These are phyloP conservation scores for Volutella citrinella DNA, from an alignment of 2,329 filamentous ascomycete species.

Conservation along the genomic window DNA sequence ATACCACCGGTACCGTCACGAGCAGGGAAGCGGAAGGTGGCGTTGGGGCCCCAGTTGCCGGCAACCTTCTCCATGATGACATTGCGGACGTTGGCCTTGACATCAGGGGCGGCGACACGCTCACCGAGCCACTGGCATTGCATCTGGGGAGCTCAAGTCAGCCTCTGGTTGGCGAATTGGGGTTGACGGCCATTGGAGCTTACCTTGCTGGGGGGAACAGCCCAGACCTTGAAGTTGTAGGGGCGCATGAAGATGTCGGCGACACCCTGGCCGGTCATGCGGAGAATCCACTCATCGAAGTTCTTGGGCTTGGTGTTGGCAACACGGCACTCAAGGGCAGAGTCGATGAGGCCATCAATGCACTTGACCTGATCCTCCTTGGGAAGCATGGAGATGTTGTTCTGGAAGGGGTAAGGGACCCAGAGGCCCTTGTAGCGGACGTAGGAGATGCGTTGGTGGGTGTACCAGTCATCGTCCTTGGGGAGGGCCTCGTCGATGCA, in stretches of 20 bases:
- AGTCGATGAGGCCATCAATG: slow-evolving; percentile 94
- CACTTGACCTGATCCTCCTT: slow-evolving; percentile 96
- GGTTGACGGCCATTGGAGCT: slow-evolving; percentile 4
- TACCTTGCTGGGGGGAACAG: slow-evolving; percentile 95
- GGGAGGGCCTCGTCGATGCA: slow-evolving; percentile 96
- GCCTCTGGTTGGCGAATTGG: background rate
- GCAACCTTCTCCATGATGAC: slow-evolving; percentile 94
- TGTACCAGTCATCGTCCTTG: slow-evolving; percentile 92
- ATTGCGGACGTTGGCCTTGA: slow-evolving; percentile 92
- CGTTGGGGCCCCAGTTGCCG: slow-evolving; percentile 97
- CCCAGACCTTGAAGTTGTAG: slow-evolving; percentile 99
- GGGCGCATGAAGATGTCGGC: slow-evolving; percentile 98
- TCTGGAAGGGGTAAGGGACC: slow-evolving; percentile 99
- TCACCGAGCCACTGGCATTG: slow-evolving; percentile 98
- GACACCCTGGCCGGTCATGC: slow-evolving; percentile 85
- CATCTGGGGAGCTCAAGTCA: slow-evolving; percentile 61
- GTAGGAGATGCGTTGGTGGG: slow-evolving; percentile 97
- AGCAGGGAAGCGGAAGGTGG: slow-evolving; percentile 97
- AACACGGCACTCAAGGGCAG: slow-evolving; percentile 81
- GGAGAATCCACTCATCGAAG: slow-evolving; percentile 98
- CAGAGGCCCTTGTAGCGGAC: slow-evolving; percentile 94
- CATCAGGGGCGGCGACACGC: slow-evolving; percentile 93
- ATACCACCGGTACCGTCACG: slow-evolving; percentile 95
- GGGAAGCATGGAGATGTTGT: slow-evolving; percentile 97
- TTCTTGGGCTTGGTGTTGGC: slow-evolving; percentile 89